These are phyloP conservation scores for Calonectria naviculata DNA, from an alignment of 2,329 filamentous ascomycete species.

Conservation along the genomic window DNA sequence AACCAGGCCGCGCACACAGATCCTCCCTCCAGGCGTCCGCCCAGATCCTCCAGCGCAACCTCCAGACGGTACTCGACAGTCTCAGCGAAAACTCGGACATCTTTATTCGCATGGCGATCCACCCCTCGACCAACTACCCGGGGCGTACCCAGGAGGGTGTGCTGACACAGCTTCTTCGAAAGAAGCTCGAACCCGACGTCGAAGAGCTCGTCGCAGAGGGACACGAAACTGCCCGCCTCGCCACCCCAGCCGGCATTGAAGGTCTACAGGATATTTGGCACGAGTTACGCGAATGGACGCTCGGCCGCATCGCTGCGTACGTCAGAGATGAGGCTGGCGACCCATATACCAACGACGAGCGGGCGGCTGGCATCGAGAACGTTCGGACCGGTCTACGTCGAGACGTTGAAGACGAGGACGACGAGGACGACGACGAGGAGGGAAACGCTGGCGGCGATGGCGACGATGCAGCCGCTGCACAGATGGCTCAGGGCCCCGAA, in stretches of 20 bases:
- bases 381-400: constrained; percentile 78
- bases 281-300: constrained; percentile 54
- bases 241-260: constrained; percentile 56
- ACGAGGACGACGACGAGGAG: constrained; percentile 64
- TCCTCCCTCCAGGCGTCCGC: constrained; percentile 78
- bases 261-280: constrained; percentile 68
- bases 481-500: constrained; percentile 50
- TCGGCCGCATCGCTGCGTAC: constrained; percentile 53
- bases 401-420: constrained; percentile 61
- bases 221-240: constrained; percentile 56
- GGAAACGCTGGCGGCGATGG: constrained; percentile 26
- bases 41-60: constrained; percentile 77
- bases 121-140: constrained; percentile 81
- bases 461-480: constrained; percentile 37
- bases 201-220: constrained; percentile 79
- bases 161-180: constrained; percentile 78
- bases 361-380: constrained; percentile 72
- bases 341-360: constrained; percentile 79
- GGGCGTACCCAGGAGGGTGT: constrained; percentile 75
- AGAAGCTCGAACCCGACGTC: constrained; percentile 83
- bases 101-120: constrained; percentile 77
- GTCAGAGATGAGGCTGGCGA: constrained; percentile 62
- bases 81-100: constrained; percentile 74
- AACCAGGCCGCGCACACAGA: constrained; percentile 52
- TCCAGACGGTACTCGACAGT: constrained; percentile 73